These are phyloP conservation scores for Aspergillus phoenicis DNA, from an alignment of 2,329 filamentous ascomycete genomes.

Conservation along the genomic window DNA sequence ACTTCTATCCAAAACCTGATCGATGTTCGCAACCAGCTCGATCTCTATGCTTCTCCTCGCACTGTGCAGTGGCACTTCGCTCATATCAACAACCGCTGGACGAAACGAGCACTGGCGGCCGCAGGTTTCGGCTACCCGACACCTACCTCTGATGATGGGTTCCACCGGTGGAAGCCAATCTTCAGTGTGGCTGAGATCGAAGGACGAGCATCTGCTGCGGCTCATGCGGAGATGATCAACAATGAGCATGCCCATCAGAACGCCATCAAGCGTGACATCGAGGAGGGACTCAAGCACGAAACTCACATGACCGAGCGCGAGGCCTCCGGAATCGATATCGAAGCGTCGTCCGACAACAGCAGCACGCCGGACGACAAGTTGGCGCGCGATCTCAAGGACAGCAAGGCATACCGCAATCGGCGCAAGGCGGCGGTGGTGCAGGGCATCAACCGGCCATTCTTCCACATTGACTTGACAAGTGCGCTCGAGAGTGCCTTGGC, in stretches of 20 bases:
- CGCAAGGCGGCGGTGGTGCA: constrained; percentile 68
- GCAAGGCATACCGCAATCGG: constrained; percentile 49
- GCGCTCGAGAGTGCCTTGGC: constrained; percentile 85
- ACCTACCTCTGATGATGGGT: constrained; percentile 53
- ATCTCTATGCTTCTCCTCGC: constrained; percentile 77
- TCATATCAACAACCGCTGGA: constrained; percentile 92
- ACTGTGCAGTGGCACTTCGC: constrained; percentile 94
- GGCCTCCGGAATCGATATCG: constrained; percentile 32
- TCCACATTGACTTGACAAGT: constrained; percentile 89
- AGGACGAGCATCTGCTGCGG: constrained; percentile 69
- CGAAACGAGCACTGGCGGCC: constrained; percentile 82
- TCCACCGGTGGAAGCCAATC: constrained; percentile 85
- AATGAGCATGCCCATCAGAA: constrained; percentile 55
- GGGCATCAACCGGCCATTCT: constrained; percentile 85
- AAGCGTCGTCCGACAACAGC: constrained; percentile 33
- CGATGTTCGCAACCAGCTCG: constrained; percentile 91
- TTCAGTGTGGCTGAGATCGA: constrained; percentile 90
- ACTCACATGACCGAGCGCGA: constrained; percentile 36
- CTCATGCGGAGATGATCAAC: constrained; percentile 64
- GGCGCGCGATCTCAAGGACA: constrained; percentile 50
- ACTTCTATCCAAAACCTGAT: constrained; percentile 91
- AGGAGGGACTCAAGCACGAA: constrained; percentile 37
- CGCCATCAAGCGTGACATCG: constrained; percentile 27
- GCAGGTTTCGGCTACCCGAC: constrained; percentile 87
- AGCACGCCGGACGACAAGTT: constrained; percentile 40